Evolutionary conservation across 352 stramenopile species (phyloP).

Genomic region (Pythium dissotocum): DNA sequence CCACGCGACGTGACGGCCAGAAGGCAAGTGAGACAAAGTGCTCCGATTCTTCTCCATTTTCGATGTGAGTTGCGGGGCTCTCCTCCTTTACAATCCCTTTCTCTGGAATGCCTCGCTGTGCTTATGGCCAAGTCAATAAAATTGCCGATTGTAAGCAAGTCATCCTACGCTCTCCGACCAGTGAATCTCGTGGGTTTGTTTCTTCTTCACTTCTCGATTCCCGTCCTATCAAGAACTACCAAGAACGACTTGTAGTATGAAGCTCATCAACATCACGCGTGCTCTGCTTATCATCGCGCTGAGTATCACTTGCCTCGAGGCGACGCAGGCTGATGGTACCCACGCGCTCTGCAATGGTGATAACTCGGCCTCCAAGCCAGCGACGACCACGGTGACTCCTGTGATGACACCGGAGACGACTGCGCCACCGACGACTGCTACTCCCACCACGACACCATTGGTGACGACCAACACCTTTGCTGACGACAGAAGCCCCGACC

Average conservation of each 20-base stretch:
- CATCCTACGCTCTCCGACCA: too few species aligned
- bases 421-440: neutral
- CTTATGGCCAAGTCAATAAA: too few species aligned
- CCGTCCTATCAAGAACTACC: neutral
- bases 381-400: neutral
- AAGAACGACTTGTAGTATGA: neutral
- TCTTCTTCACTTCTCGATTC: neutral
- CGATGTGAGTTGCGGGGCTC: too few species aligned
- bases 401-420: neutral
- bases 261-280: neutral
- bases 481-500: neutral
- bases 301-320: neutral
- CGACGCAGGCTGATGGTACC: neutral
- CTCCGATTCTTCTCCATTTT: too few species aligned
- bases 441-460: neutral
- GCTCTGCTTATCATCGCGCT: neutral
- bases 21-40: too few species aligned
- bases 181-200: neutral
- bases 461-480: neutral
- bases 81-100: too few species aligned
- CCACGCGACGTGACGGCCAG: too few species aligned
- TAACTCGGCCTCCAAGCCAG: neutral
- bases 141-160: too few species aligned
- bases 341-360: neutral
- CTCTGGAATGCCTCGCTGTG: too few species aligned